A percentile compares a stretch with the other conserved stretches of the same genome.
Evolutionary conservation across 1,284 basidiomycete genomes (phyloP).

Genomic region (Sporisorium scitamineum): DNA sequence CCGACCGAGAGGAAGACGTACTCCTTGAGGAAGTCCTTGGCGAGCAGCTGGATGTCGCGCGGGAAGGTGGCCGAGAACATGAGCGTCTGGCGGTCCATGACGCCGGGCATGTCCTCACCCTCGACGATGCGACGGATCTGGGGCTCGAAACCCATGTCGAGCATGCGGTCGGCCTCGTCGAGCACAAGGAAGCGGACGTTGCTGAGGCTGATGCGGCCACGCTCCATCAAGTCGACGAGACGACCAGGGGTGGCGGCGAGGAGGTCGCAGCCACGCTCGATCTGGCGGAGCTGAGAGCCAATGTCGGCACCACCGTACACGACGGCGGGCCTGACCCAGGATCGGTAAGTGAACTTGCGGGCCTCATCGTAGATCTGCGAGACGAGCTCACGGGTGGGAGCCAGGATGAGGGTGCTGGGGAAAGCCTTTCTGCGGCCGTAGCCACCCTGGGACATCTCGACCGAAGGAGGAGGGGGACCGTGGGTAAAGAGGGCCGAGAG

Average conservation of each 20-base stretch:
- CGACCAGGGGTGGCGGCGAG: conserved; percentile 98
- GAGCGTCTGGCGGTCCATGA: conserved; percentile 92
- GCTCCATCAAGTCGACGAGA: conserved; percentile 97
- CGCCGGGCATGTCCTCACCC: conserved; percentile 96
- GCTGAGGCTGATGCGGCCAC: conserved; percentile 93
- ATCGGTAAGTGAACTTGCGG: conserved; percentile 98
- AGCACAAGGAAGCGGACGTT: conserved; percentile 98
- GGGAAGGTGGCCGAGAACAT: conserved; percentile 99
- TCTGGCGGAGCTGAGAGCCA: conserved; percentile 89
- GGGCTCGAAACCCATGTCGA: conserved; percentile 99
- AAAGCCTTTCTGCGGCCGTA: conserved; percentile 89
- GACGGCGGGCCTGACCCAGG: conserved; percentile 98
- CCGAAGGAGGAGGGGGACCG: conserved; percentile 80
- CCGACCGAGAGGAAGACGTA: conserved; percentile 99
- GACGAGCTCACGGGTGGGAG: conserved; percentile 97
- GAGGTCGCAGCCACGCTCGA: conserved; percentile 97
- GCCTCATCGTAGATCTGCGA: conserved; percentile 99
- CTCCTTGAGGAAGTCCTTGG: conserved; percentile 83
- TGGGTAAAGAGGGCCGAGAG: conserved; percentile 90
- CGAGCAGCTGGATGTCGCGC: conserved; percentile 97
- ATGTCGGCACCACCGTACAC: conserved; percentile 99
- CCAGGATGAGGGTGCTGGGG: conserved; percentile 94
- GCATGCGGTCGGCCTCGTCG: conserved; percentile 99
- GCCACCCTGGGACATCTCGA: conserved; percentile 70
- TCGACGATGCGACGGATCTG: conserved; percentile 98